Base-by-base conservation (phyloP, 768 basidiomycete genomes). In the Rhodosporidiobolus odoratus region DNA sequence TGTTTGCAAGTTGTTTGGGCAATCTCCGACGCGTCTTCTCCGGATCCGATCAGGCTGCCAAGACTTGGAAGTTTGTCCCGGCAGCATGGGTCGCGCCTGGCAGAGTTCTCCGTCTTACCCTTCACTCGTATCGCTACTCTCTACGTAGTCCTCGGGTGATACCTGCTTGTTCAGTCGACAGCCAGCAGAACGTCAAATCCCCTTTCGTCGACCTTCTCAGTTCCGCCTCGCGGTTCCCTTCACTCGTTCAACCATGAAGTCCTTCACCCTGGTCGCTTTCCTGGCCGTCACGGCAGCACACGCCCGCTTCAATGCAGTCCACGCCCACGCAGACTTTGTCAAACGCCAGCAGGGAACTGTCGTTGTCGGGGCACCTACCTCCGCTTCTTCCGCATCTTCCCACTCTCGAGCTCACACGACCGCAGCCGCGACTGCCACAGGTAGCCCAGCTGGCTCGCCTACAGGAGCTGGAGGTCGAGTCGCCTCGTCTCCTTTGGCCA, bases 401-500 rank as follows among this genome's bases (percentile, higher is more conserved):
- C 13, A n/a, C 27, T 13, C 13, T 45, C 43, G 12, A 13, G 30
- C 52, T 8, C 30, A n/a, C 27, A 9, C n/a, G 23, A 50, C 43
- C 43, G 43, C 43, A 12, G 13, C 21, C 43, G 13, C 48, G 48
- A 13, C 48, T 23, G 48, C 48, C 8, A 30, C 52, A 21, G 8
- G 27, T 4, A 59, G 66, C 16, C 43, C 15, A 7, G 66, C 61
- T 23, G 12, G 50, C 6, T 52, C 58, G 40, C 60, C 50, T 32
- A n/a, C n/a, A n/a, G n/a, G n/a, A 5, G 52, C 52, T 12, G 8
- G 27, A 8, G 66, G 66, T 19, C 43, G 23, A 7, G 66, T 67
- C 30, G 12, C 58, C 6, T 52, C 58, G 40, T 60, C 50, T 32
- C 66, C 66, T 2, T n/a, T 67, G 4, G 66, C 50, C 1, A 60